Evolutionary conservation across 1,284 basidiomycete species (phyloP).

Genomic region (Sporisorium graminicola): DNA sequence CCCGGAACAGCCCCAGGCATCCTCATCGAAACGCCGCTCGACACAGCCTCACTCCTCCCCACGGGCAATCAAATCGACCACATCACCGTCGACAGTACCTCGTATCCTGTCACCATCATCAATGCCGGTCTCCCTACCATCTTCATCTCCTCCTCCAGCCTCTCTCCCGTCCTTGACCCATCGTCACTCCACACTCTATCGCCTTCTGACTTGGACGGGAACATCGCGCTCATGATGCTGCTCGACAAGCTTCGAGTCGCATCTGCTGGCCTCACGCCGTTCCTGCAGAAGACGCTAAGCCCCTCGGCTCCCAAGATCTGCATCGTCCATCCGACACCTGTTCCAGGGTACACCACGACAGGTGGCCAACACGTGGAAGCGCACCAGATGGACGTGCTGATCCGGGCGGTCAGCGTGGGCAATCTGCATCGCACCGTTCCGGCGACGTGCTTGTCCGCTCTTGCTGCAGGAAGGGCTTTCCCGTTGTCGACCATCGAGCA

Average conservation of each 20-base stretch:
- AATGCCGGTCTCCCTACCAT: slow-evolving; percentile 65
- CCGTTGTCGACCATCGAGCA: slow-evolving; percentile 44
- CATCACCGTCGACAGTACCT: slow-evolving; percentile 13
- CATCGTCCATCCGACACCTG: slow-evolving; percentile 54
- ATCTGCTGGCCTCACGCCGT: slow-evolving; percentile 37
- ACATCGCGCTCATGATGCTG: slow-evolving; percentile 36
- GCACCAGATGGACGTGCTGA: slow-evolving; percentile 53
- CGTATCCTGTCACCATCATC: slow-evolving; percentile 54
- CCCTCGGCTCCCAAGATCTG: slow-evolving; percentile 67
- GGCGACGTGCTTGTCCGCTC: slow-evolving; percentile 63
- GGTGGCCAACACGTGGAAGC: slow-evolving; percentile 29
- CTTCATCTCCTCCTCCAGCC: slow-evolving; percentile 54
- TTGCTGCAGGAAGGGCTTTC: slow-evolving; percentile 50
- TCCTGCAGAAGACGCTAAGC: slow-evolving; percentile 34
- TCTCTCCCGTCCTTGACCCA: slow-evolving; percentile 29
- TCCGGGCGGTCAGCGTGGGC: slow-evolving; percentile 60
- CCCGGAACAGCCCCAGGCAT: slow-evolving; percentile 62
- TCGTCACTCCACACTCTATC: slow-evolving; percentile 4
- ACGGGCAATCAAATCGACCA: slow-evolving; percentile 55
- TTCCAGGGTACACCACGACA: slow-evolving; percentile 50
- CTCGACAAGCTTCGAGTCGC: slow-evolving; percentile 54
- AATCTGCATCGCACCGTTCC: slow-evolving; percentile 65
- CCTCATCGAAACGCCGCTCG: slow-evolving; percentile 60
- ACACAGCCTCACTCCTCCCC: slow-evolving; percentile 33
- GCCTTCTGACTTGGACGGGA: slow-evolving; percentile 54